Base-by-base conservation (phyloP, 768 basidiomycete species). In the Lactarius quietus region DNA sequence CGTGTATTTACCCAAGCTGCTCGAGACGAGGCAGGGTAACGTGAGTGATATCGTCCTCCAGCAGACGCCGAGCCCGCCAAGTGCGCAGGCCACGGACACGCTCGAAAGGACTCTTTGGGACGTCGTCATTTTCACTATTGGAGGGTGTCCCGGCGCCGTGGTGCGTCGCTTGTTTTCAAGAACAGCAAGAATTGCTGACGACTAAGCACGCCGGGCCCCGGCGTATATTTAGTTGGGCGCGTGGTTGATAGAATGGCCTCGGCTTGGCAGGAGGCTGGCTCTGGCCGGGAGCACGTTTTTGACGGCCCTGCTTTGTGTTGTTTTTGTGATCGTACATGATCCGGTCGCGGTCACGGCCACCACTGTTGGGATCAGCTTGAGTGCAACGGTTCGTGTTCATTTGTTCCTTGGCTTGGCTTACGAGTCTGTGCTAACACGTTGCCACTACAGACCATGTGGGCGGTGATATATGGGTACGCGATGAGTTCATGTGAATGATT, bases 1-100 rank as follows among this genome's bases (percentile, higher is more conserved):
- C 72, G 92, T 94, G 31, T 96, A 85, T 72, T 81, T 95, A 23
- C 94, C 94, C 0, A 95, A 92, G 72, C 78, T 95, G 14, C 77
- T 96, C 41, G 94, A 96, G 76, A 82, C 83, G 31, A 78, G 84
- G 23, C 61, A 77, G 14, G 69, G 68, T 6, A 28, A 39, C 35
- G 29, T 41, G 14, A 33, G 68, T 5, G 68, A 57, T n/a, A 71
- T 28, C 29, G 10, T 9, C 43, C n/a, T 23, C 23, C n/a, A 12
- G n/a, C 43, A 45, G n/a, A 23, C n/a, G 43, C 43, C n/a, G 62
- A 64, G 58, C 66, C 67, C 2, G 6, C 69, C 72, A 3, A 64
- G 61, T n/a, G 64, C 68, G 6, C 64, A 71, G 15, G 72, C 79
- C 1, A 83, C 23, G 48, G 48, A 84, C 71, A 79, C 82, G 1